Conservation (phyloP, 2,329 filamentous ascomycete species). For the Beauveria sp. region DNA sequence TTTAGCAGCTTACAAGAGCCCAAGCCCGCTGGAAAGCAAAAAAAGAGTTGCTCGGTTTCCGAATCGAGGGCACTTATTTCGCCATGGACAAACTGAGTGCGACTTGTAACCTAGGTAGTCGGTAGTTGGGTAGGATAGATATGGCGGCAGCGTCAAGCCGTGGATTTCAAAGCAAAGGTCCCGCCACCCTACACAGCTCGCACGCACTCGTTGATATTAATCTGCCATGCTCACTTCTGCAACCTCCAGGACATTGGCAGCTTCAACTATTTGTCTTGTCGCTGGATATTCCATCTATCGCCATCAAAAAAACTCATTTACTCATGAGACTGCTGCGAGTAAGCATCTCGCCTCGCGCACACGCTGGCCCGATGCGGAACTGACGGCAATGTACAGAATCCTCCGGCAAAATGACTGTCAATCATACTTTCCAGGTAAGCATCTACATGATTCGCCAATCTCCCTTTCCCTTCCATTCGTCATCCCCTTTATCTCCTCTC, state of each 20-base stretch:
- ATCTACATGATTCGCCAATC: not conserved
- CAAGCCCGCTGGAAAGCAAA: not conserved
- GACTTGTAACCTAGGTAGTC: no score
- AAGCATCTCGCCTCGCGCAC: not conserved
- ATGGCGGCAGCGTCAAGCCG: not conserved
- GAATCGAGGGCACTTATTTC: not conserved
- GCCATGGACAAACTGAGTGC: no score
- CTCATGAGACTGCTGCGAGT: not conserved
- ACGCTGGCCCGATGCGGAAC: not conserved
- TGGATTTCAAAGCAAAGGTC: conserved; percentile 12
- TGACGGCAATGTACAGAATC: not conserved
- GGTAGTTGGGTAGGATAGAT: no score
- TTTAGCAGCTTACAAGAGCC: no score
- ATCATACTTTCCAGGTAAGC: conserved; percentile 39
- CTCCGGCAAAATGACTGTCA: conserved; percentile 32
- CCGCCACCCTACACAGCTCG: not conserved
- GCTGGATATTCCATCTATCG: conserved; percentile 23
- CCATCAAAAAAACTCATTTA: conserved; percentile 13
- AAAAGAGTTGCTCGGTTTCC: not conserved
- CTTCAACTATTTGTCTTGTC: conserved; percentile 21
- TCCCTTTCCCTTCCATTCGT: conserved; percentile 2
- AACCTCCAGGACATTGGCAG: conserved; percentile 20
- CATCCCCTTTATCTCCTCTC: not conserved
- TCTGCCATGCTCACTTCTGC: conserved; percentile 26
- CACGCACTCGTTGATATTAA: conserved; percentile 8